Evolutionary conservation across 1,284 basidiomycete genomes (phyloP).

Genomic region (Fomitiporia mediterranea): DNA sequence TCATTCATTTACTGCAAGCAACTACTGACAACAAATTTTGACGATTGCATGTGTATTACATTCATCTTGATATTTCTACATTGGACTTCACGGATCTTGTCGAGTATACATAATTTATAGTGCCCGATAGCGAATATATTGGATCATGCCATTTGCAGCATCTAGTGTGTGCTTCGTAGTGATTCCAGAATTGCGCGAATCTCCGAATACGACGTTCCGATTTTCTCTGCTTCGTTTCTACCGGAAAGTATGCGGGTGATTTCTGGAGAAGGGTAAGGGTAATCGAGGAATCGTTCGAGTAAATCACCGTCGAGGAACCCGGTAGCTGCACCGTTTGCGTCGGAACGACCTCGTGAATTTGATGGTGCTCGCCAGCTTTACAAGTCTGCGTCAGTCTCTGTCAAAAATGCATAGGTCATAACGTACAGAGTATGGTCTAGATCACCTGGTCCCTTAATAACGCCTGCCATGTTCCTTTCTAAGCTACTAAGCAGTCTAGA

Average conservation of each 20-base stretch:
- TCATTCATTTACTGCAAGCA: too few relatives aligned
- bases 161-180: conserved; percentile 61
- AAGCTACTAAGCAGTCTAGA: conserved; percentile 68
- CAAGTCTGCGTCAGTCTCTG: conserved; percentile 8
- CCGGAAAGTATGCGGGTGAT: conserved; percentile 47
- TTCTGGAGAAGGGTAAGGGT: conserved; percentile 32
- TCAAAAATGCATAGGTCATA: conserved; percentile 3
- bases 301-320: conserved; percentile 93
- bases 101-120: conserved; percentile 7
- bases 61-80: background rate
- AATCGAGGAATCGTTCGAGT: conserved; percentile 61
- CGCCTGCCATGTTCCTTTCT: conserved; percentile 71
- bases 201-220: conserved; percentile 41
- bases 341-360: conserved; percentile 47
- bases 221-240: conserved; percentile 47
- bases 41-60: conserved; percentile 1
- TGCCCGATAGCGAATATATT: background rate
- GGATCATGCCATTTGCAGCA: background rate
- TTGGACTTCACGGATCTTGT: background rate
- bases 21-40: conserved; percentile 3
- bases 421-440: conserved; percentile 62
- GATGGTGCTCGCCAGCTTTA: conserved; percentile 66
- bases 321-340: conserved; percentile 48
- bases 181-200: conserved; percentile 52
- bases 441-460: conserved; percentile 53